Evolutionary conservation across 768 basidiomycete species (phyloP).

Genomic region (Suillus fuscotomentosus): DNA sequence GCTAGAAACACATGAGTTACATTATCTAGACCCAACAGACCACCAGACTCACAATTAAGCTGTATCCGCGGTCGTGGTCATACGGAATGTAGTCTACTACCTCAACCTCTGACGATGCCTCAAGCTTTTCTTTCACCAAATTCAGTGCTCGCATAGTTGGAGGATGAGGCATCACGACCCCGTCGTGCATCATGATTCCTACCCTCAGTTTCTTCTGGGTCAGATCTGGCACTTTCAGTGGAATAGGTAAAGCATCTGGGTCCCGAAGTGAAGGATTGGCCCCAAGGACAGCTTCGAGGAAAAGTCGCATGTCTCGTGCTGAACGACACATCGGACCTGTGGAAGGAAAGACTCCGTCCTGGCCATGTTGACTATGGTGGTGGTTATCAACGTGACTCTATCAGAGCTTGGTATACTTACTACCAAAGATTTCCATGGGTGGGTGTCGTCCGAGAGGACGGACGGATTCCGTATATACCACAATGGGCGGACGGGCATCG

Average conservation of each 20-base stretch:
- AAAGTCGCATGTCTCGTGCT: conserved; percentile 23
- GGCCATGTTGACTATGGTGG: conserved; percentile 23
- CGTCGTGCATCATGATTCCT: conserved; percentile 37
- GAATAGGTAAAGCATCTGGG: conserved; percentile 32
- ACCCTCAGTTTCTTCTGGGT: conserved; percentile 28
- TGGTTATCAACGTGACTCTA: conserved; percentile 14
- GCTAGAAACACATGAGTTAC: conserved; percentile 18
- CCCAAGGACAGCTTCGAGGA: conserved; percentile 22
- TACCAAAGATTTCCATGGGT: conserved; percentile 7
- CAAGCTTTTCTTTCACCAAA: conserved; percentile 33
- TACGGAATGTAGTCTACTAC: conserved; percentile 36
- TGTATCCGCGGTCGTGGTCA: conserved; percentile 33
- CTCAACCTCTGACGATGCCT: conserved; percentile 30
- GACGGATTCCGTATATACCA: conserved; percentile 43
- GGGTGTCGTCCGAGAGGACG: conserved; percentile 34
- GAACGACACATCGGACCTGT: conserved; percentile 27
- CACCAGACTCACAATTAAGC: conserved; percentile 29
- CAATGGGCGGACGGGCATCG: conserved; percentile 38
- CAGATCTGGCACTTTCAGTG: conserved; percentile 22
- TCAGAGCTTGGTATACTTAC: conserved; percentile 15
- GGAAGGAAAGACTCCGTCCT: conserved; percentile 12
- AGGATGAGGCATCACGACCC: conserved; percentile 37
- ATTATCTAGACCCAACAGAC: neutral
- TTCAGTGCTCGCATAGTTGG: conserved; percentile 42
- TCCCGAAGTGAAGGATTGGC: conserved; percentile 42